A percentile compares a stretch with the other conserved stretches of the same genome.
phyloP scores from a whole-genome alignment of 208 protist species.

The Herpetomonas samuelpessoai region DNA sequence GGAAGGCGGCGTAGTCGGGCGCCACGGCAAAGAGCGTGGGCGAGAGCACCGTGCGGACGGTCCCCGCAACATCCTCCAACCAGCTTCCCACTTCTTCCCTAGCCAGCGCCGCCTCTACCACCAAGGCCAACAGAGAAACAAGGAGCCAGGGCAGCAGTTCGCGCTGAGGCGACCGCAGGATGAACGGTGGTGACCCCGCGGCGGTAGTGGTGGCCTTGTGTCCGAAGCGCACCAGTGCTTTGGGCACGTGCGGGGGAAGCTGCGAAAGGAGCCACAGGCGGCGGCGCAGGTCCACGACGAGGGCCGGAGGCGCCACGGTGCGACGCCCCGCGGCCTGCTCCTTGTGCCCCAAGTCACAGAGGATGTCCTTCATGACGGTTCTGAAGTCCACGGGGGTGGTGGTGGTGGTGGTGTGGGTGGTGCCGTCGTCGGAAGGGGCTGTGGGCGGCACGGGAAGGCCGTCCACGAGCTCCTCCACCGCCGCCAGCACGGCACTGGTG shows the following conservation, averaged over 20 bases:
- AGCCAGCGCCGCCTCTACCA: neutral
- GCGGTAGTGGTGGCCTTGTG: conserved; percentile 5
- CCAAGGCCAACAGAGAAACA: conserved; percentile 18
- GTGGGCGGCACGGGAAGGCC: too few species aligned
- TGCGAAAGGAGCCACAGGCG: conserved; percentile 48
- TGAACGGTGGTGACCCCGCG: conserved; percentile 22
- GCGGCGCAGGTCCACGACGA: conserved; percentile 38
- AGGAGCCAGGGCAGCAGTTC: conserved; percentile 41
- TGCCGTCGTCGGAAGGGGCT: too few species aligned
- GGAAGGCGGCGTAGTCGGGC: conserved; percentile 9
- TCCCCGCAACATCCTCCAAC: neutral
- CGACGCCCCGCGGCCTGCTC: conserved; percentile 7
- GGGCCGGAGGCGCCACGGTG: conserved; percentile 10
- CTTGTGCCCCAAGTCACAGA: neutral
- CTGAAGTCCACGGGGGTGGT: too few species aligned
- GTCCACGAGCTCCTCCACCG: too few species aligned
- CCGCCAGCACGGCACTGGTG: too few species aligned
- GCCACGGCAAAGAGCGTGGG: conserved; percentile 5
- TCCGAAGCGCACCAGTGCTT: conserved; percentile 53
- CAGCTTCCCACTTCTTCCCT: neutral
- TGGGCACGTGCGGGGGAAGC: conserved; percentile 42
- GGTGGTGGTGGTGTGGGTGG: too few species aligned
- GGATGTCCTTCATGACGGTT: conserved; percentile 2
- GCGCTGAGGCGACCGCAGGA: conserved; percentile 29
- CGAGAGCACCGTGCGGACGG: neutral